Evolutionary conservation across 1,139 yeast genomes (phyloP).

Genomic region (Yamadazyma dushanensis): DNA sequence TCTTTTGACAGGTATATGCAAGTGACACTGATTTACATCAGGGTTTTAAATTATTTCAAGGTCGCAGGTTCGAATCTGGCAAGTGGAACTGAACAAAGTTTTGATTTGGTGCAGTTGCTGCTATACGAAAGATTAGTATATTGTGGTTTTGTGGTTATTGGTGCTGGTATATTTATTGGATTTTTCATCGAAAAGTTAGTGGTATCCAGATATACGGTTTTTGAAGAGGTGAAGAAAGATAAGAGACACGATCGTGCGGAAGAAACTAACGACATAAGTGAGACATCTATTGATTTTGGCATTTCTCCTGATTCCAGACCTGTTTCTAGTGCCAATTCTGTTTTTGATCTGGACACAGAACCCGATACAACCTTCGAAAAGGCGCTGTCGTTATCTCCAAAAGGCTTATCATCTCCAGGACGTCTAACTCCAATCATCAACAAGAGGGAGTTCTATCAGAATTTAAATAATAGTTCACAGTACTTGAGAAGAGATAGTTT

Average conservation of each 20-base stretch:
- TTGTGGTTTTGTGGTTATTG: not conserved
- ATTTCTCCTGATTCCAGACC: not conserved
- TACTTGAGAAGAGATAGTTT: constrained; percentile 45
- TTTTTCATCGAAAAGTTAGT: not conserved
- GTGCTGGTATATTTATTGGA: not conserved
- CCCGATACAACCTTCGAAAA: not conserved
- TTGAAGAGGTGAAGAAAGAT: not conserved
- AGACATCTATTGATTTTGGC: not conserved
- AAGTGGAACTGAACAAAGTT: not conserved
- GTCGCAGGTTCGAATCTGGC: constrained; percentile 1
- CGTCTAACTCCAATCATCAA: not conserved
- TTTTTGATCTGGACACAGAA: constrained; percentile 1
- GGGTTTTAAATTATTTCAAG: not conserved
- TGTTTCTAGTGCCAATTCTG: not conserved
- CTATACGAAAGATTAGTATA: not conserved
- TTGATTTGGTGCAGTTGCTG: not conserved
- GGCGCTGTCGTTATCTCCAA: not conserved
- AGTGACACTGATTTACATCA: constrained; percentile 1
- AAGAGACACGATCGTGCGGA: not conserved
- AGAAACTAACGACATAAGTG: not conserved
- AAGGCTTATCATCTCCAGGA: not conserved
- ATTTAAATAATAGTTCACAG: constrained; percentile 43
- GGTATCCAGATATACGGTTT: not conserved
- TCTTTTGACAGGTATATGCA: not conserved
- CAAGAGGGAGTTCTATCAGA: constrained; percentile 28